phyloP scores from a whole-genome alignment of 2,329 filamentous ascomycete genomes.

The Trichoderma breve region DNA sequence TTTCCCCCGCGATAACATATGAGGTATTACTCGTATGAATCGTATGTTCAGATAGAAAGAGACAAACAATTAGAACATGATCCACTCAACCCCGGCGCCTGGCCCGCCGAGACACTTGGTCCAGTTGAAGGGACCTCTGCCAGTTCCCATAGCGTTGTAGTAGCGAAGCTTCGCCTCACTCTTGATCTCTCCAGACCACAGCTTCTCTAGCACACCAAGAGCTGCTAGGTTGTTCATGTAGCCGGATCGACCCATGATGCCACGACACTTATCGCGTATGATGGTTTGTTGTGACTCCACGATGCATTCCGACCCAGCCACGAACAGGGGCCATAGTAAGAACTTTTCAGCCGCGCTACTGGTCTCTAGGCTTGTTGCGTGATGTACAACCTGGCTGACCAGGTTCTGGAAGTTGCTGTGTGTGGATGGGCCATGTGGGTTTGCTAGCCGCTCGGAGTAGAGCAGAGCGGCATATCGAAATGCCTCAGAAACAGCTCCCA shows the following conservation, averaged over 20 bases:
- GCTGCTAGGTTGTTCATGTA: conserved; percentile 92
- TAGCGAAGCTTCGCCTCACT: conserved; percentile 37
- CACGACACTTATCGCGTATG: conserved; percentile 75
- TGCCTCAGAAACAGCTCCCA: conserved; percentile 80
- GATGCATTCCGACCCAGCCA: conserved; percentile 85
- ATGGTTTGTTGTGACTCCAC: conserved; percentile 75
- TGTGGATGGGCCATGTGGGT: conserved; percentile 68
- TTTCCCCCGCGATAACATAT: not conserved
- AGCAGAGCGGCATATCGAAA: conserved; percentile 87
- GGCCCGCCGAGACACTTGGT: conserved; percentile 55
- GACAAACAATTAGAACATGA: conserved; percentile 55
- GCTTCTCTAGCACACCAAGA: conserved; percentile 78
- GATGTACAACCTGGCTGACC: conserved; percentile 78
- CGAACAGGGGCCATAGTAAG: conserved; percentile 88
- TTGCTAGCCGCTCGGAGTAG: conserved; percentile 84
- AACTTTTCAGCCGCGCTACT: conserved; percentile 79
- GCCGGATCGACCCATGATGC: conserved; percentile 83
- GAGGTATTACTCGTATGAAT: not conserved
- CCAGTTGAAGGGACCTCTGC: conserved; percentile 57
- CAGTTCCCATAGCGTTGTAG: conserved; percentile 28
- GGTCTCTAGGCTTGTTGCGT: conserved; percentile 74
- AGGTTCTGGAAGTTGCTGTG: conserved; percentile 79
- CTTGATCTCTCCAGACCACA: conserved; percentile 65
- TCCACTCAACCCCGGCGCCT: conserved; percentile 62
- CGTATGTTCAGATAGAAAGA: not conserved